Conservation (phyloP, 1,284 basidiomycete genomes). For the Pyrrhoderma lamaoense region DNA sequence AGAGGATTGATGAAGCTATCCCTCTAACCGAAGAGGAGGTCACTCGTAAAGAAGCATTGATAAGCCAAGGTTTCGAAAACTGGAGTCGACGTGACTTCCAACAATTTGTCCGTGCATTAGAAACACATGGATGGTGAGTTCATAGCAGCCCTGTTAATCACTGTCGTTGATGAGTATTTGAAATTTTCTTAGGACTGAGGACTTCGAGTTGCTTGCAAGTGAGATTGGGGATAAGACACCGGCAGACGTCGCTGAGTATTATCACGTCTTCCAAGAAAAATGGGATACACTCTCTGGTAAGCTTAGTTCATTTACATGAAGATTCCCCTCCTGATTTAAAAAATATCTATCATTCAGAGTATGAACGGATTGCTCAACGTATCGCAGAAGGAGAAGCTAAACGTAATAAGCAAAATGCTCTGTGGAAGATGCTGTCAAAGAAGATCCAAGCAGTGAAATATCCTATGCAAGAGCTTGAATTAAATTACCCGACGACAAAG, state of each 20-base stretch:
- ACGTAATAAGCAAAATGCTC: slow-evolving; percentile 78
- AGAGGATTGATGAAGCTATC: slow-evolving; percentile 82
- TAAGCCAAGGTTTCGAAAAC: slow-evolving; percentile 77
- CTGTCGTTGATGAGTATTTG: neutral
- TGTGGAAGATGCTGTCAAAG: slow-evolving; percentile 68
- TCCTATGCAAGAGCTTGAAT: slow-evolving; percentile 92
- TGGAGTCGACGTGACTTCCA: slow-evolving; percentile 95
- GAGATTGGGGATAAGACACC: slow-evolving; percentile 86
- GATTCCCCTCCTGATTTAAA: neutral
- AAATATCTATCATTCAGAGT: slow-evolving; percentile 40
- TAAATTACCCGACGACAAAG: slow-evolving; percentile 92
- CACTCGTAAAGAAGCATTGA: slow-evolving; percentile 71
- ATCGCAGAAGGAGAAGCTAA: slow-evolving; percentile 83
- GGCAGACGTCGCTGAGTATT: slow-evolving; percentile 78
- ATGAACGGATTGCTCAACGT: slow-evolving; percentile 74
- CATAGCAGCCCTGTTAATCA: neutral
- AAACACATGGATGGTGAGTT: slow-evolving; percentile 78
- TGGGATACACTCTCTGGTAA: slow-evolving; percentile 79
- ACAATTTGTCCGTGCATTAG: slow-evolving; percentile 80
- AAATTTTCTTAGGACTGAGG: slow-evolving; percentile 49
- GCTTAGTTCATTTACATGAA: slow-evolving; percentile 21
- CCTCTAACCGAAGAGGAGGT: slow-evolving; percentile 83
- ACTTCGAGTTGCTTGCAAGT: slow-evolving; percentile 69
- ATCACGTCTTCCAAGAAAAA: slow-evolving; percentile 84
- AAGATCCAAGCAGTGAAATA: slow-evolving; percentile 80